A percentile compares a stretch with the other conserved stretches of the same genome.
phyloP scores from a whole-genome alignment of 2,329 filamentous ascomycete species.

The Aspergillus hortae region DNA sequence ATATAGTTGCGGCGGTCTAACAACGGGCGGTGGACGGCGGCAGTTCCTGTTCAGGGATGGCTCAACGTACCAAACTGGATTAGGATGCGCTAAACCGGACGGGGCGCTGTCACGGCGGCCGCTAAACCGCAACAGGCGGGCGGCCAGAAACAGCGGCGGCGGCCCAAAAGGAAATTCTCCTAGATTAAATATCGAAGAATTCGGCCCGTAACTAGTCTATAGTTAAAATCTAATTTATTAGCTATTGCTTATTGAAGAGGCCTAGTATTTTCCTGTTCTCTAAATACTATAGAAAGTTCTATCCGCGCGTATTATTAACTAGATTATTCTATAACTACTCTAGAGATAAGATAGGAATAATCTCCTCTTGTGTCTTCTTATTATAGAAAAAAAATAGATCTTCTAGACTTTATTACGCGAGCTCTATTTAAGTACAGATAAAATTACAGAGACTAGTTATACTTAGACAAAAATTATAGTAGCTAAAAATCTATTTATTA shows the following conservation, averaged over 20 bases:
- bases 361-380: neutral
- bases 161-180: too few species aligned
- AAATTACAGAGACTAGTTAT: neutral
- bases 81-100: slow-evolving; percentile 4
- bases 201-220: neutral
- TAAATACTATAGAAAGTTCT: neutral
- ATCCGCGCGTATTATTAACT: neutral
- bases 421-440: neutral
- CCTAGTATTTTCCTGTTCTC: neutral
- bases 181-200: neutral
- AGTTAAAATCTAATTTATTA: neutral
- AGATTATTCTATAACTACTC: neutral
- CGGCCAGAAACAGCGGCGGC: too few species aligned
- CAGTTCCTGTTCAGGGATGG: slow-evolving; percentile 6
- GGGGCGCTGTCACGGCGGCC: neutral
- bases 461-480: neutral
- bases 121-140: slow-evolving; percentile 7
- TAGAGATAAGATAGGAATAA: neutral
- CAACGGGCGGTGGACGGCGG: slow-evolving; percentile 5
- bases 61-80: slow-evolving; percentile 6
- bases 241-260: neutral
- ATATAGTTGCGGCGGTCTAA: slow-evolving; percentile 5
- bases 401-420: neutral
- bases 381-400: slow-evolving; percentile 4
- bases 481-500: slow-evolving; percentile 5